A percentile compares a stretch with the other conserved stretches of the same genome.
phyloP scores from a whole-genome alignment of 2,329 filamentous ascomycete species.

The Trichoderma semiorbis region DNA sequence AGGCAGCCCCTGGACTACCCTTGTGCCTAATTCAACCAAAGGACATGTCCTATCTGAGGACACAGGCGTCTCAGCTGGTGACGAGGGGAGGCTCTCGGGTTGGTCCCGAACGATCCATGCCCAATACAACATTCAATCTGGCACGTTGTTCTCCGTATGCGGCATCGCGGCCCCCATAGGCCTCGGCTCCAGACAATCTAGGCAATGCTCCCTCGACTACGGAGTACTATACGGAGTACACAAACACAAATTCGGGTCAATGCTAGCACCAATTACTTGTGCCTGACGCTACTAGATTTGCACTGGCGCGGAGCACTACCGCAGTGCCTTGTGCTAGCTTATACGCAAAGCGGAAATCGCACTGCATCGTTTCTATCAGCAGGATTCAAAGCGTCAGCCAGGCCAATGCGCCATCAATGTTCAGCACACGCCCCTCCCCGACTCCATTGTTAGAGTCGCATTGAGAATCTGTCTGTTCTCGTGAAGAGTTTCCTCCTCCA shows the following conservation, averaged over 20 bases:
- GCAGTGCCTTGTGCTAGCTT: background rate
- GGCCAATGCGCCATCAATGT: background rate
- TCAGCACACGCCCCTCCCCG: background rate
- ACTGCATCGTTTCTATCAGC: background rate
- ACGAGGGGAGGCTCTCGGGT: background rate
- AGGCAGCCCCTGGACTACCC: background rate
- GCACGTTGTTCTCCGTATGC: background rate
- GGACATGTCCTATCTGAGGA: background rate
- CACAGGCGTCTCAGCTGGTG: background rate
- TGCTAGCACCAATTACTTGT: background rate
- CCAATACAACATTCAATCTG: slow-evolving; percentile 3
- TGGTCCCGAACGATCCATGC: slow-evolving; percentile 2
- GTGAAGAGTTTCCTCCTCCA: background rate
- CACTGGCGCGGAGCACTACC: background rate
- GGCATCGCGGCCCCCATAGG: background rate
- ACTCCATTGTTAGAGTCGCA: background rate
- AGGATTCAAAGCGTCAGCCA: background rate
- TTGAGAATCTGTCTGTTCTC: background rate
- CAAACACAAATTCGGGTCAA: background rate
- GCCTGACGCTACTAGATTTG: background rate
- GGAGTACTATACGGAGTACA: background rate
- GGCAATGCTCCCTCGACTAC: background rate
- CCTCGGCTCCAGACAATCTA: background rate
- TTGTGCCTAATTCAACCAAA: background rate
- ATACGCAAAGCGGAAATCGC: background rate